A percentile compares a stretch with the other conserved stretches of the same genome.
Evolutionary conservation across 352 stramenopile genomes (phyloP).

Genomic region (Phytopythium sindhum): DNA sequence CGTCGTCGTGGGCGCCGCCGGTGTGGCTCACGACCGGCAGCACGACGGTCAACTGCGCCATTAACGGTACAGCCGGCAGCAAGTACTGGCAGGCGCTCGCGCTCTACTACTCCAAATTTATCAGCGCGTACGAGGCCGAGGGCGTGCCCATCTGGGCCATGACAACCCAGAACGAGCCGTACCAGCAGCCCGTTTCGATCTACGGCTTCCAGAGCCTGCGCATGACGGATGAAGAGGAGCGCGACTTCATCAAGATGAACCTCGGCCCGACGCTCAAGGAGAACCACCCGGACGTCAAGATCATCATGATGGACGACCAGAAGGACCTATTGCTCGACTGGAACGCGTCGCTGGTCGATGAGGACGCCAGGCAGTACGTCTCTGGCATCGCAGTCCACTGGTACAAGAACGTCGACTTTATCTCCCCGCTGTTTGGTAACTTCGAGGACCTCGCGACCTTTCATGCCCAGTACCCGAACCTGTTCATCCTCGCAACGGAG

Average conservation of each 20-base stretch:
- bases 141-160: slow-evolving; percentile 82
- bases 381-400: slow-evolving; percentile 85
- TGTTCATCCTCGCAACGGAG: slow-evolving; percentile 85
- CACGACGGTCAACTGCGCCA: slow-evolving; percentile 16
- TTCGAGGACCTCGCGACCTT: slow-evolving; percentile 49
- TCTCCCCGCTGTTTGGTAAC: slow-evolving; percentile 31
- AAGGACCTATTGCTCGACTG: slow-evolving; percentile 55
- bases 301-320: slow-evolving; percentile 85
- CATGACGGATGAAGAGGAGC: slow-evolving; percentile 29
- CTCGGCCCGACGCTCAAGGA: slow-evolving; percentile 60
- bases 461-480: slow-evolving; percentile 49
- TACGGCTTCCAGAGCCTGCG: slow-evolving; percentile 53
- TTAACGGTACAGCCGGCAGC: slow-evolving; percentile 40
- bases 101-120: slow-evolving; percentile 86
- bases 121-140: slow-evolving; percentile 72
- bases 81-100: slow-evolving; percentile 73
- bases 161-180: slow-evolving; percentile 84
- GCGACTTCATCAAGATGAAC: slow-evolving; percentile 75
- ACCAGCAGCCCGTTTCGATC: slow-evolving; percentile 26
- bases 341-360: slow-evolving; percentile 39
- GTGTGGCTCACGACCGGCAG: slow-evolving; percentile 85
- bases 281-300: slow-evolving; percentile 64
- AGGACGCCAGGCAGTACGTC: slow-evolving; percentile 64
- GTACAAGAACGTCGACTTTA: slow-evolving; percentile 72
- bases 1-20: slow-evolving; percentile 79